Percentiles rank a stretch among this genome's conserved stretches.
These are phyloP conservation scores for Diplosphaera chodatii DNA, from an alignment of 139 green algal genomes.

Conservation along the genomic window DNA sequence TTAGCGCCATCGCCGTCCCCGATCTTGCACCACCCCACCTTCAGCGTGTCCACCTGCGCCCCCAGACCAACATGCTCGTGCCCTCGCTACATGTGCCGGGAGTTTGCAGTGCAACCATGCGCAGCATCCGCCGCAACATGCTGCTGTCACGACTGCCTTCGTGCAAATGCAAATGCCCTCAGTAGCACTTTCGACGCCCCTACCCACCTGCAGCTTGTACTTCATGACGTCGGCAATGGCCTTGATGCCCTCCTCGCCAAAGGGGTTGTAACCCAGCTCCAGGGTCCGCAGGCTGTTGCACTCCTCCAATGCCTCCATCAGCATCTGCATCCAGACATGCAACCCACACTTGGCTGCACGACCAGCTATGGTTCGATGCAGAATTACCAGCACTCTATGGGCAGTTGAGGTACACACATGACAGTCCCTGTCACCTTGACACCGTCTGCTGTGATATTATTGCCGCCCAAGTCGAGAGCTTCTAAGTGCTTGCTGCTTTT, in stretches of 20 bases:
- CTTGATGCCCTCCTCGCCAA: constrained; percentile 70
- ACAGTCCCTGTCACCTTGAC: constrained; percentile 21
- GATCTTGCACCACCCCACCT: constrained; percentile 98
- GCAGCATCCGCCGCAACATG: no score
- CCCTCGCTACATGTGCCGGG: no score
- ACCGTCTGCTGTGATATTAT: constrained; percentile 82
- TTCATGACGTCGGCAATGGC: constrained; percentile 77
- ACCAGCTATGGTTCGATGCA: no score
- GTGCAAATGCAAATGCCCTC: no score
- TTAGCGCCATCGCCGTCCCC: constrained; percentile 62
- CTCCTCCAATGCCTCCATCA: constrained; percentile 59
- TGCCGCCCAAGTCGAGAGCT: constrained; percentile 90
- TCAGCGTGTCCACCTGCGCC: constrained; percentile 62
- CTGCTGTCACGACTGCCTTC: no score
- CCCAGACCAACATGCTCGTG: no score
- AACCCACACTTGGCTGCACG: no score
- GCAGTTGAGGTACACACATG: no score
- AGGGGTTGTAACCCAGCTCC: constrained; percentile 94
- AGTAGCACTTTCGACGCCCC: no score
- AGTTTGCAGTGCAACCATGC: no score
- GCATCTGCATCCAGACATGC: no score
- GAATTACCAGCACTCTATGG: no score
- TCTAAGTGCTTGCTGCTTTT: constrained; percentile 53
- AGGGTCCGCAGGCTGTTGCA: constrained; percentile 54
- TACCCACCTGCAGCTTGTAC: constrained; percentile 62